These are phyloP conservation scores for Backusella tuberculispora DNA, from an alignment of 192 early-diverging fungal genomes.

Conservation along the genomic window DNA sequence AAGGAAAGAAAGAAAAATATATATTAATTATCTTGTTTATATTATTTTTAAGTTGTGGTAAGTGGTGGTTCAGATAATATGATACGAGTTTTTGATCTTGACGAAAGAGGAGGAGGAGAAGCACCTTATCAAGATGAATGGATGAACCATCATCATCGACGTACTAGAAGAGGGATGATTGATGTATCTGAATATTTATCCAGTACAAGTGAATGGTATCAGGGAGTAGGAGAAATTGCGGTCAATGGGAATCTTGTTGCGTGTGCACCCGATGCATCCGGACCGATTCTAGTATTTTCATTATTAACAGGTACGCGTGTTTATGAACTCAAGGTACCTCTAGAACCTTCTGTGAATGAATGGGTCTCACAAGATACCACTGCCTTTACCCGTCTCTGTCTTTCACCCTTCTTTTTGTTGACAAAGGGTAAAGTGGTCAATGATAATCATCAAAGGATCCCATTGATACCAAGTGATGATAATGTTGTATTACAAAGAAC, in stretches of 20 bases:
- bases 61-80: constrained; percentile 50
- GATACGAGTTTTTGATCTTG: constrained; percentile 53
- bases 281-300: constrained; percentile 52
- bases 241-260: constrained; percentile 52
- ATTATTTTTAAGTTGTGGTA: constrained; percentile 35
- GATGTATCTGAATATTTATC: constrained; percentile 41
- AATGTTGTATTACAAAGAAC: constrained; percentile 9
- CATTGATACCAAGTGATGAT: neutral
- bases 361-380: constrained; percentile 5
- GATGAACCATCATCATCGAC: constrained; percentile 23
- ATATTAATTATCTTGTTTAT: neutral
- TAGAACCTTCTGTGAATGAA: constrained; percentile 21
- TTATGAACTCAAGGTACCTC: constrained; percentile 44
- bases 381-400: constrained; percentile 11
- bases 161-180: constrained; percentile 42
- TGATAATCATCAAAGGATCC: neutral
- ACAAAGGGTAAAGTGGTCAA: constrained; percentile 30
- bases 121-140: neutral
- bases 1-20: neutral
- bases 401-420: constrained; percentile 38
- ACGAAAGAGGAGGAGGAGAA: neutral
- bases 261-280: constrained; percentile 49
- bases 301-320: constrained; percentile 54
- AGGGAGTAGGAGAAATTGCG: constrained; percentile 50
- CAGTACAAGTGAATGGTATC: constrained; percentile 46